Evolutionary conservation across 163 green algal species (phyloP).

Genomic region (Scenedesmus sp.): DNA sequence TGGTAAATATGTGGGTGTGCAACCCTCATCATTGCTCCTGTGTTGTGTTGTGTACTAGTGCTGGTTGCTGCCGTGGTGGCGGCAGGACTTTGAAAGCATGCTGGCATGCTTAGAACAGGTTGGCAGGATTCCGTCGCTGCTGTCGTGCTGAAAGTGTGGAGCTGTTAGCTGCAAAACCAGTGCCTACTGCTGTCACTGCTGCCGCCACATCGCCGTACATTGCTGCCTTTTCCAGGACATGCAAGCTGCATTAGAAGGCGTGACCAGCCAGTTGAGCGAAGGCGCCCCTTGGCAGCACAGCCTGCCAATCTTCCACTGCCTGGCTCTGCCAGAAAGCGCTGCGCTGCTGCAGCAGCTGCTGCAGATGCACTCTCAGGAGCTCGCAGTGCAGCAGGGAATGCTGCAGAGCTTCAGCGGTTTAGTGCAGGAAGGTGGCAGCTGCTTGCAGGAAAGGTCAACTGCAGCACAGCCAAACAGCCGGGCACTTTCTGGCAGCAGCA

Average conservation of each 20-base stretch:
- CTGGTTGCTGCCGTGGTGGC: too few relatives aligned
- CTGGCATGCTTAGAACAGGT: too few relatives aligned
- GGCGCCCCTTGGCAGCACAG: background rate
- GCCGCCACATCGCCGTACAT: background rate
- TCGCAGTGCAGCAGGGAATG: slow-evolving; percentile 12
- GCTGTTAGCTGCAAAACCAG: background rate
- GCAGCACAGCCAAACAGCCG: background rate
- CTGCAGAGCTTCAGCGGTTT: background rate
- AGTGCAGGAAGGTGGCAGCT: background rate
- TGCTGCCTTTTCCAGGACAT: background rate
- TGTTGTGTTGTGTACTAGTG: too few relatives aligned
- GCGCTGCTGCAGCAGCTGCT: slow-evolving; percentile 29
- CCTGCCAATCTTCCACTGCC: slow-evolving; percentile 24
- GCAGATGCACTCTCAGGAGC: slow-evolving; percentile 38
- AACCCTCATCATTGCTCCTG: too few relatives aligned
- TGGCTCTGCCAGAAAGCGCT: slow-evolving; percentile 2
- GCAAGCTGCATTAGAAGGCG: background rate
- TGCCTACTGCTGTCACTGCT: background rate
- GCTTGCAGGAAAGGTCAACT: background rate
- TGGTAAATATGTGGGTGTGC: too few relatives aligned
- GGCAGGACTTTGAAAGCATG: too few relatives aligned
- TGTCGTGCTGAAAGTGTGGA: background rate
- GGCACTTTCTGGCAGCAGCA: background rate
- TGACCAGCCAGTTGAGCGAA: background rate
- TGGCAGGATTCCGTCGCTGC: background rate